Base-by-base conservation (phyloP, 345 rosid genomes). In the Crucihimalaya himalaica region DNA sequence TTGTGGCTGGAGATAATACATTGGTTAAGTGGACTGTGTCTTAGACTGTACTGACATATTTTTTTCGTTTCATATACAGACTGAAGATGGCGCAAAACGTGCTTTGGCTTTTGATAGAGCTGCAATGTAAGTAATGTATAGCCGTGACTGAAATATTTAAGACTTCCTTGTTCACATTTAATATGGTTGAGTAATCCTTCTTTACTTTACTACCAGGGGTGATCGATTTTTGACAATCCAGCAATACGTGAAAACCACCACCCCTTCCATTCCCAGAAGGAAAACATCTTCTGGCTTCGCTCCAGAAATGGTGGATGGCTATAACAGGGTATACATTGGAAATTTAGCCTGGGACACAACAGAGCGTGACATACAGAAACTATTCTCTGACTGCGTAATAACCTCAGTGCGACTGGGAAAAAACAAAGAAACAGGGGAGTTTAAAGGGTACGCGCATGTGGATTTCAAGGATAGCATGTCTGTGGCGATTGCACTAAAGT, bases 301-400 rank as follows among this genome's bases (percentile, higher is more conserved):
- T 35, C 93, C 96, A 13, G 73, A 81, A 56, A 81, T 92, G 64
- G 84, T 90, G 37, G 88, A 86, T 58, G 99, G 97, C 45, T 95
- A 92, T 83, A 86, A 92, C 68, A 89, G 98, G 70, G 77, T 92
- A 58, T 95, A 92, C 63, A 73, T 87, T 39, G 99, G 97, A 71
- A 95, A 95, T 71, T 75, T 92, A 71, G 79, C 98, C 18, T 92
- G 97, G 97, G 91, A 95, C 79, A 82, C 90, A 58, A 87, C 91
- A 0, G 97, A 92, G 78, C 89, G 83, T 18, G 91, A 92, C 58
- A 66, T 88, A 69, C 87, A 75, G 59, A 84, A 82, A 53, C 83
- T 88, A 79, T 90, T 95, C 82, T 83, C 92, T 1, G 97, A 81
- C 71, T 95, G 92, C 77, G 82, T 75, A 23, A 86, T 88, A 55